Base-by-base conservation (phyloP, 2,329 filamentous ascomycete species). In the Xylariaceae sp. region DNA sequence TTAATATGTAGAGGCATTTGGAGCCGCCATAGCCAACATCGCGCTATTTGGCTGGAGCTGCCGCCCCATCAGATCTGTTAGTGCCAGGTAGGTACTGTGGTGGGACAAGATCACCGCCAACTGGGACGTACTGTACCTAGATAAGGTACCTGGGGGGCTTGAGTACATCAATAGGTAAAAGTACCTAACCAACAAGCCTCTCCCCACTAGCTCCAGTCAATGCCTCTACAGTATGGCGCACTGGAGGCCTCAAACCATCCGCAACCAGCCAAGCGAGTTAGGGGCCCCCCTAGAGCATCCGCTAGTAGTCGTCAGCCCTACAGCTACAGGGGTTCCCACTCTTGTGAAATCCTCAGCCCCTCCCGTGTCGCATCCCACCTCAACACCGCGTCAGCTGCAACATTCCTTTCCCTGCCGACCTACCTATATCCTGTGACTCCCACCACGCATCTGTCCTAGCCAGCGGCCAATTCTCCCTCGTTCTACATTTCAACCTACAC, bases 231-330 rank as follows among this genome's bases (percentile, higher is more conserved):
- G n/a, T n/a, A 36, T n/a, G 32, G 48, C 33, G 53, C 29, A 13
- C 9, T 20, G 42, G 53, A 44, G 53, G 53, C 53, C 53, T 56
- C 53, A 36, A 24, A 13, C 39, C 11, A 18, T 16, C 48, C 48
- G 53, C 13, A 52, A 30, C 42, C 20, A 43, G 24, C 32, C 20
- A 24, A 4, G 13, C n/a, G 29, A 20, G 29, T 35, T 18, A 20
- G 26, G 23, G 35, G 27, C 3, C 21, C 53, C 42, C n/a, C n/a
- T n/a, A 36, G 47, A 42, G 21, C 27, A 51, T 33, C 41, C 53
- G 41, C 18, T 21, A 20, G 24, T 11, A 37, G 10, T 43, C n/a
- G 41, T 24, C 40, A 55, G 46, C 40, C 45, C 26, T 50, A 45
- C 21, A 15, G 13, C 27, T 9, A 23, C 18, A n/a, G 39, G 32